phyloP scores from a whole-genome alignment of 257 asterid genomes.

The Buddleja alternifolia region DNA sequence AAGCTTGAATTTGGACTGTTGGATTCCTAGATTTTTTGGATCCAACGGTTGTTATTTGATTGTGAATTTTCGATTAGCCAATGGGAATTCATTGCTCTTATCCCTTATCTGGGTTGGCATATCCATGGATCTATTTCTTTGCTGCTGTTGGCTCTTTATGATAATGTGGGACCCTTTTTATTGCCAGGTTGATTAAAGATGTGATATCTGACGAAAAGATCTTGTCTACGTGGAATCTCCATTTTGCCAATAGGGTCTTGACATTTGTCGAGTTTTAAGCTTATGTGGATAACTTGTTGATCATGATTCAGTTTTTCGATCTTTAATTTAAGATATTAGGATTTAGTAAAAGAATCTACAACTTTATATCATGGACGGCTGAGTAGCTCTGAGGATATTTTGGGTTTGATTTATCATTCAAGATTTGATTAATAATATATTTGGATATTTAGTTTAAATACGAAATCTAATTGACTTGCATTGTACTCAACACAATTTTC shows the following conservation, averaged over 20 bases:
- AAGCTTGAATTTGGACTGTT: slow-evolving; percentile 35
- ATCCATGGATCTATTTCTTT: slow-evolving; percentile 60
- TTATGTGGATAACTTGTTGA: slow-evolving; percentile 23
- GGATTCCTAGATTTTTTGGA: slow-evolving; percentile 49
- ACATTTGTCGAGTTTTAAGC: slow-evolving; percentile 25
- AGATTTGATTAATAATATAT: no score
- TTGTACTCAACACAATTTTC: no score
- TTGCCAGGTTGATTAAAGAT: slow-evolving; percentile 28
- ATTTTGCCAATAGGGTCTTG: slow-evolving; percentile 31
- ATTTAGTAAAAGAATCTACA: no score
- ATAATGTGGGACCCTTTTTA: slow-evolving; percentile 36
- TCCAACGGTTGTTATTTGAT: slow-evolving; percentile 50
- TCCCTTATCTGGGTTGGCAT: slow-evolving; percentile 66
- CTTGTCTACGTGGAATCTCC: slow-evolving; percentile 34
- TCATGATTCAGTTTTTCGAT: no score
- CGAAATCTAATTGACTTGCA: no score
- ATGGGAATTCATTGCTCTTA: slow-evolving; percentile 55
- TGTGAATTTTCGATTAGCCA: slow-evolving; percentile 52
- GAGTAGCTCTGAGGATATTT: no score
- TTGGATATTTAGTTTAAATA: no score
- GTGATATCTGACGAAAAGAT: slow-evolving; percentile 20
- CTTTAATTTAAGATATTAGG: no score
- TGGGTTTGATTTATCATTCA: no score
- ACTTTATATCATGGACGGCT: no score
- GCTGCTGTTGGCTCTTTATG: slow-evolving; percentile 52